Evolutionary conservation across 139 green algal genomes (phyloP), one percentile per base, ranked within the genome.

Genomic region (Chloropicon primus): DNA sequence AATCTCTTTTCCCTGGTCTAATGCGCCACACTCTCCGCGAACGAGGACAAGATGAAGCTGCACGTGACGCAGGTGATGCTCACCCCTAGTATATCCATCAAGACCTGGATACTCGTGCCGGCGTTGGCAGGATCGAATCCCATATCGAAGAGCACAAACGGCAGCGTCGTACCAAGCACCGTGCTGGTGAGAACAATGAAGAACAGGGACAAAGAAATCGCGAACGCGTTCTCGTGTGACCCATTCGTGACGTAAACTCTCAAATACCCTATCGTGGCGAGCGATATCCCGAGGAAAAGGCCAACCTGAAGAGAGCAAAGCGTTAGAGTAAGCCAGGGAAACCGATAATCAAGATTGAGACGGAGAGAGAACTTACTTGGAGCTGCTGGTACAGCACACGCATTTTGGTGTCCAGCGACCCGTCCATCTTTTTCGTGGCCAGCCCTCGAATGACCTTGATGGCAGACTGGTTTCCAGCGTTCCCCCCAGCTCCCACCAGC

Each of bases 381-480:
- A 85, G 72, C 82, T 97, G 92, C 54, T 95, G 86, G 62, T n/a
- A 25, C 27, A 97, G 24, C 17, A 83, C 91, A 1, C 79, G 24
- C 2, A 28, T 5, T 17, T 62, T 62, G 41, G 5, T 62, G 10
- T 62, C 41, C 24, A 77, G 73, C 2, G 73, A 54, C 22, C 25
- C 25, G 24, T 53, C 24, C 25, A 71, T 84, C 3, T 26, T 79
- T 10, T 78, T 72, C 3, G 78, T 83, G 29, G 92, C 89, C 81
- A 94, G 82, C 0, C 89, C 89, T 0, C 92, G 76, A 73, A 97
- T 97, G 75, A 97, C 91, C 71, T 95, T 92, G 84, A 97, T 97
- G 53, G 92, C 90, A 2, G 76, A 88, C 84, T 97, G 93, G 82
- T 97, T 97, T 62, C 93, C 93, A 2, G 91, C 87, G 82, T 94